Percentiles rank a stretch among this genome's conserved stretches.
These are phyloP conservation scores for Halteria grandinella DNA, from an alignment of 73 alveolate genomes.

Conservation along the genomic window DNA sequence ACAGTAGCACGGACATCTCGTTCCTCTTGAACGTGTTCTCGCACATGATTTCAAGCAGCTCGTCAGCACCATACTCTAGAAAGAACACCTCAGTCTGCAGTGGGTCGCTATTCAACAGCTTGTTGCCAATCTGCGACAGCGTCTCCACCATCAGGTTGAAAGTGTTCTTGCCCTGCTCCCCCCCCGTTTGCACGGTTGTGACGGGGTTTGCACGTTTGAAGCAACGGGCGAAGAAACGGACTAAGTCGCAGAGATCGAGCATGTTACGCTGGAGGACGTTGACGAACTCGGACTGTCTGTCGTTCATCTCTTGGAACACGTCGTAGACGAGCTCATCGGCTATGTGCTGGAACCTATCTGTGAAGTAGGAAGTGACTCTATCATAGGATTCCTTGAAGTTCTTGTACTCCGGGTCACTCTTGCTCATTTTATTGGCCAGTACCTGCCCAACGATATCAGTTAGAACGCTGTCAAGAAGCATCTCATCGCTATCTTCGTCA, in stretches of 20 bases:
- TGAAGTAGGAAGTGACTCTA: conserved; percentile 47
- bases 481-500: conserved; percentile 68
- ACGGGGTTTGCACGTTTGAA: conserved; percentile 49
- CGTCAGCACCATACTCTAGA: conserved; percentile 55
- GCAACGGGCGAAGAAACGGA: conserved; percentile 46
- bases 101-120: conserved; percentile 63
- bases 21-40: conserved; percentile 61
- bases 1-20: conserved; percentile 61
- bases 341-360: conserved; percentile 43
- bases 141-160: conserved; percentile 54
- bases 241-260: conserved; percentile 55
- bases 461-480: conserved; percentile 54
- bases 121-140: conserved; percentile 53
- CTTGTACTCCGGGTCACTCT: conserved; percentile 70
- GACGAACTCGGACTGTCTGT: conserved; percentile 55
- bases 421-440: conserved; percentile 59
- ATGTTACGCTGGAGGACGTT: conserved; percentile 44
- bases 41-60: conserved; percentile 39
- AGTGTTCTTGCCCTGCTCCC: conserved; percentile 22
- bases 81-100: conserved; percentile 55
- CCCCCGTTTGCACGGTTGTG: conserved; percentile 29
- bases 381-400: conserved; percentile 62
- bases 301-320: conserved; percentile 52
- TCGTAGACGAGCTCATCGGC: conserved; percentile 62
- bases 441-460: conserved; percentile 54